Percentiles rank a stretch among this genome's conserved stretches.
Conservation (phyloP, 352 stramenopile genomes). For the Globisporangium nodosum region DNA sequence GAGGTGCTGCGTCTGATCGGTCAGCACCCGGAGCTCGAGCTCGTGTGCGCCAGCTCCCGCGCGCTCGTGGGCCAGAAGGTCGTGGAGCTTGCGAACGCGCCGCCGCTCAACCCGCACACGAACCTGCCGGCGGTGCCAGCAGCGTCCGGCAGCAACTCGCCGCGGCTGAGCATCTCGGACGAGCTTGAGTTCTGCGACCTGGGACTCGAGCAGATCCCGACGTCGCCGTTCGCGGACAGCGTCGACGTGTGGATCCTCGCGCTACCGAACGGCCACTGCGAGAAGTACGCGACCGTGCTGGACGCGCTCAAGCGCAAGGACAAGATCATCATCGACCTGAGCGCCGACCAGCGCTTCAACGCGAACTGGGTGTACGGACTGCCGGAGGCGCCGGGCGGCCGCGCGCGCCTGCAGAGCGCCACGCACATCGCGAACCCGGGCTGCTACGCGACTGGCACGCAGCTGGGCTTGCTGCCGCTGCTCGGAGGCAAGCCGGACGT, state of each 20-base stretch:
- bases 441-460: conserved; percentile 82
- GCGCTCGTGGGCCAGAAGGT: conserved; percentile 77
- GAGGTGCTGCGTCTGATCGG: conserved; percentile 84
- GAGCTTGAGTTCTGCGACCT: conserved; percentile 81
- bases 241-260: conserved; percentile 86
- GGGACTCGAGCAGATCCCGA: conserved; percentile 66
- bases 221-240: conserved; percentile 62
- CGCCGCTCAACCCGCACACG: conserved; percentile 81
- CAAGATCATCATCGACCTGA: conserved; percentile 85
- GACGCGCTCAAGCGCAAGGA: conserved; percentile 60
- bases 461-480: conserved; percentile 76
- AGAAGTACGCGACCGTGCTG: conserved; percentile 70
- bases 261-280: conserved; percentile 82
- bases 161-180: conserved; percentile 52
- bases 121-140: conserved; percentile 54
- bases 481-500: conserved; percentile 60
- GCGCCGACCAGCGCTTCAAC: conserved; percentile 88
- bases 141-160: conserved; percentile 18
- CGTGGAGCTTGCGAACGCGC: conserved; percentile 57
- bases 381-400: conserved; percentile 66
- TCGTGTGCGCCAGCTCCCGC: conserved; percentile 82
- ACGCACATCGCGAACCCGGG: conserved; percentile 87
- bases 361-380: conserved; percentile 81
- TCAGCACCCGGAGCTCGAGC: conserved; percentile 67
- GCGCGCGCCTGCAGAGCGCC: conserved; percentile 44